Evolutionary conservation across 1,139 yeast genomes (phyloP).

Genomic region (Yamadazyma pseudoaaseri): DNA sequence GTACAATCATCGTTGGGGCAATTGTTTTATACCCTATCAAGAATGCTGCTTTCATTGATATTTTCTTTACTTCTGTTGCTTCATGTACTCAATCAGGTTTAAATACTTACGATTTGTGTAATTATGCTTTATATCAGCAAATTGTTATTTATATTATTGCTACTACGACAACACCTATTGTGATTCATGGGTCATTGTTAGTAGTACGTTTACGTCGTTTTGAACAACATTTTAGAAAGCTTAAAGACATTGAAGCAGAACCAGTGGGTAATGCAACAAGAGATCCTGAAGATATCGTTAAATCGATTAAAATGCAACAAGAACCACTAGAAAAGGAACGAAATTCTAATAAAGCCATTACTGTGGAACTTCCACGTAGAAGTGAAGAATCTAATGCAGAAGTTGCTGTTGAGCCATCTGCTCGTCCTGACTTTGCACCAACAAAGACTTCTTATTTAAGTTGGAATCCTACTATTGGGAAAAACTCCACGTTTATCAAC

Average conservation of each 20-base stretch:
- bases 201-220: constrained; percentile 84
- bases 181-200: constrained; percentile 77
- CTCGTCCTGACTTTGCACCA: constrained; percentile 8
- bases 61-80: constrained; percentile 66
- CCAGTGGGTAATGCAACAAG: not conserved
- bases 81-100: constrained; percentile 81
- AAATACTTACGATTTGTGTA: constrained; percentile 70
- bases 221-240: constrained; percentile 81
- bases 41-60: constrained; percentile 70
- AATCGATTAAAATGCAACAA: not conserved
- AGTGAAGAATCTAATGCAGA: not conserved
- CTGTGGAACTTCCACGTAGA: not conserved
- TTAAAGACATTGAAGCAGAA: constrained; percentile 34
- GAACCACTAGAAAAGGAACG: not conserved
- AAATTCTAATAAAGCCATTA: not conserved
- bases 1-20: constrained; percentile 60
- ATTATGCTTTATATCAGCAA: constrained; percentile 72
- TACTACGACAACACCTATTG: constrained; percentile 79
- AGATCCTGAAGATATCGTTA: not conserved
- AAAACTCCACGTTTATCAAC: constrained; percentile 89
- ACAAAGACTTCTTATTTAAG: constrained; percentile 69
- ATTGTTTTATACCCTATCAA: constrained; percentile 70
- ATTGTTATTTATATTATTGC: constrained; percentile 60
- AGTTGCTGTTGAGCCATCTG: not conserved
- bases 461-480: constrained; percentile 91